phyloP scores from a whole-genome alignment of 2,329 filamentous ascomycete genomes.

The Aspergillus ochraceus region DNA sequence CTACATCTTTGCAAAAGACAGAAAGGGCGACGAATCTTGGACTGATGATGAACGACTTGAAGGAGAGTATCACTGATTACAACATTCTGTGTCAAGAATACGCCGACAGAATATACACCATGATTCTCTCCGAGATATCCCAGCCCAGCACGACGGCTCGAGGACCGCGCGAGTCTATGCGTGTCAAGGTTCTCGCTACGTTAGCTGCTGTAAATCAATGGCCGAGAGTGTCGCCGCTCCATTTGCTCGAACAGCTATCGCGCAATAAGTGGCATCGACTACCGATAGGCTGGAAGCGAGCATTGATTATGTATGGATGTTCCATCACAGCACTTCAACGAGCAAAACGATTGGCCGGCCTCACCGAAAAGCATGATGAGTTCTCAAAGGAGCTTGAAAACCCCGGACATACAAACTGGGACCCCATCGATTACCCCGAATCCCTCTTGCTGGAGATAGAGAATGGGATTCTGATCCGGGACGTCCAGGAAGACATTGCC shows the following conservation, averaged over 20 bases:
- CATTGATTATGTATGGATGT: slow-evolving; percentile 25
- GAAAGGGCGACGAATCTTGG: not conserved
- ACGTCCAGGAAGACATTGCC: slow-evolving; percentile 60
- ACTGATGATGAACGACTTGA: not conserved
- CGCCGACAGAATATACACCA: not conserved
- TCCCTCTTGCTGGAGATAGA: slow-evolving; percentile 66
- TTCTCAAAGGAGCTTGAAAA: slow-evolving; percentile 45
- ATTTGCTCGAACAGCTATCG: slow-evolving; percentile 25
- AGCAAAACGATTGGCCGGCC: slow-evolving; percentile 24
- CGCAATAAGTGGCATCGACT: slow-evolving; percentile 14
- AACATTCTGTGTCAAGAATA: slow-evolving; percentile 4
- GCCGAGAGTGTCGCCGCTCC: slow-evolving; percentile 23
- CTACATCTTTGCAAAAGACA: slow-evolving; percentile 9
- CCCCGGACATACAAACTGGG: slow-evolving; percentile 58
- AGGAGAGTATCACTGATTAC: slow-evolving; percentile 2
- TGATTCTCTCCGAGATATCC: slow-evolving; percentile 8
- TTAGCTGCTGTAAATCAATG: slow-evolving; percentile 6
- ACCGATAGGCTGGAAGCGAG: slow-evolving; percentile 17
- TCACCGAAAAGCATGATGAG: slow-evolving; percentile 15
- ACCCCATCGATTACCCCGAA: slow-evolving; percentile 55
- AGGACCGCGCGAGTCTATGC: not conserved
- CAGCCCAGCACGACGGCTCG: not conserved
- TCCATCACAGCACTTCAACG: slow-evolving; percentile 32
- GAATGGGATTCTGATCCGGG: slow-evolving; percentile 60
- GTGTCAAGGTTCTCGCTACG: not conserved